Conservation (phyloP, 129 eudicot species). For the Deinandra increscens region DNA sequence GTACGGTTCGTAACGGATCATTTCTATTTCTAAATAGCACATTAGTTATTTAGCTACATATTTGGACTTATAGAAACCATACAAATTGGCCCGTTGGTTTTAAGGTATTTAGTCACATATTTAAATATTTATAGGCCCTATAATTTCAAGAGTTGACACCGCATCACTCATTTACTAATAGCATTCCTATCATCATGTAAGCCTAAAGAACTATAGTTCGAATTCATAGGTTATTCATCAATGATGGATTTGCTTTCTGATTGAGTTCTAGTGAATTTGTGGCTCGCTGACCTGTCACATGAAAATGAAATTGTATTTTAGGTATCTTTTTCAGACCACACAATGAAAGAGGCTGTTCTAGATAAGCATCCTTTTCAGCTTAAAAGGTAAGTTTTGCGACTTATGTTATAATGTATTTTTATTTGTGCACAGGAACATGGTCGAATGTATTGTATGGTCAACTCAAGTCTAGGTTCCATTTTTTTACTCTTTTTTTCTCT, state of each 20-base stretch:
- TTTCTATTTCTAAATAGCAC: not conserved
- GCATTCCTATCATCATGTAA: constrained; percentile 1
- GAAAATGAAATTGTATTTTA: constrained; percentile 35
- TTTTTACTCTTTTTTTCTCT: not conserved
- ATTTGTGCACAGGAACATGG: not conserved
- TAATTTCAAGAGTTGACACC: constrained; percentile 3
- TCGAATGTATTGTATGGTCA: not conserved
- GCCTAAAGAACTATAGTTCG: constrained; percentile 8
- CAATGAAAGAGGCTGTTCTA: constrained; percentile 64
- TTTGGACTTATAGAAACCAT: not conserved
- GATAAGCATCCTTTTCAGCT: constrained; percentile 68
- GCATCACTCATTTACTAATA: not conserved
- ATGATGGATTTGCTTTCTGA: constrained; percentile 11
- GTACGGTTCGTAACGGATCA: not conserved
- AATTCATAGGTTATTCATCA: constrained; percentile 3
- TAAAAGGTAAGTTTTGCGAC: constrained; percentile 49
- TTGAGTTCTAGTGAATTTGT: constrained; percentile 5
- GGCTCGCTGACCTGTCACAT: constrained; percentile 13
- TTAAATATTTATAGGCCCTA: constrained; percentile 7
- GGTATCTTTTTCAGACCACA: constrained; percentile 71
- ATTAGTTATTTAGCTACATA: not conserved
- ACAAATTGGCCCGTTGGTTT: not conserved
- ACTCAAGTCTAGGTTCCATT: not conserved
- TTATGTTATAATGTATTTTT: not conserved
- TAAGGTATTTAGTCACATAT: constrained; percentile 2